Base-by-base conservation (phyloP, 805 yeast species). In the Saccharomycopsis sp. region DNA sequence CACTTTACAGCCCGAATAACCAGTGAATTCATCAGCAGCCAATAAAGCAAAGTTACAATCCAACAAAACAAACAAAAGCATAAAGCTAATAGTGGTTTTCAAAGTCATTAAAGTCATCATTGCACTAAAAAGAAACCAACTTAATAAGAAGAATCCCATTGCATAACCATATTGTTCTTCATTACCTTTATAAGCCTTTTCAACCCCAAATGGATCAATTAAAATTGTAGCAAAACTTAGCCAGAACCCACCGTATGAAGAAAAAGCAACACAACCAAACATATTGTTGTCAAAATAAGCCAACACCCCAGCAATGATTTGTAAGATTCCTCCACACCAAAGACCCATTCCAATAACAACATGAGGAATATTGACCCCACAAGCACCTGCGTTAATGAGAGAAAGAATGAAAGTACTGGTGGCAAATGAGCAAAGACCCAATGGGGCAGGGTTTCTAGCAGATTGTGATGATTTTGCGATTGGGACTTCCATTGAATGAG, bases 181-280 rank as follows among this genome's bases (percentile, higher is more conserved):
- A 3, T 49, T 60, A 8, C 18, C 40, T 3, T 52, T 54, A 50
- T 76, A 79, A 13, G 86, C 76, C 3, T 57, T 61, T 19, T 57
- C 58, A 42, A 79, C 74, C 23, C 81, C 81, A 56, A 79, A 80
- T 52, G 74, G 68, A 12, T 68, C 67, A 31, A 78, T 61, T 46
- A 69, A 57, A 34, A 80, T 67, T 1, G 84, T 78, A 25, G 73
- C 79, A 52, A 60, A 80, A 17, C 78, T 60, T 50, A 78, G 53
- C 87, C 87, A 79, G 57, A 79, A 80, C 2, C 78, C 79, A 37
- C 87, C 87, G 49, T 65, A 77, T 3, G 79, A 71, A 35, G 70
- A 54, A 40, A 78, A 61, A 2, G 82, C 81, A 10, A 77, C 69
- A 42, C 75, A 79, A 61, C 78, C 84, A 60, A 78, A 78, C 17